A percentile compares a stretch with the other conserved stretches of the same genome.
Conservation (phyloP, 371 early-diverging fungal genomes). For the Mucor sp. region DNA sequence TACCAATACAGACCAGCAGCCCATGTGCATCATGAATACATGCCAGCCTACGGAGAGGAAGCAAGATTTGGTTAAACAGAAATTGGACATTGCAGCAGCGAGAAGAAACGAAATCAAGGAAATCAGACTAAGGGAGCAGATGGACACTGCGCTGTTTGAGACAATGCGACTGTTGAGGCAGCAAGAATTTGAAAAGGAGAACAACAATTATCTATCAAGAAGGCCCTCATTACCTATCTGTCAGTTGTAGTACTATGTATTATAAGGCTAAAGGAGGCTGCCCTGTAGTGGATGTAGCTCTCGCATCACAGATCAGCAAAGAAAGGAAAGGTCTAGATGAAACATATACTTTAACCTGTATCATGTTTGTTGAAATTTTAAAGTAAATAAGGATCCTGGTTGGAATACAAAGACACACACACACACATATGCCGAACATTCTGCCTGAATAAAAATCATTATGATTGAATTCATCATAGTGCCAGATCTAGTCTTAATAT, state of each 20-base stretch:
- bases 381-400: not conserved
- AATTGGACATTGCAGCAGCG: constrained; percentile 17
- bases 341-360: not conserved
- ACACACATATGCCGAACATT: not conserved
- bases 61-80: constrained; percentile 9
- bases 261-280: not conserved
- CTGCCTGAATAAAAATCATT: not conserved
- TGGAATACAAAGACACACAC: not conserved
- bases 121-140: constrained; percentile 11
- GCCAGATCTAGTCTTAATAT: not conserved
- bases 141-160: constrained; percentile 15
- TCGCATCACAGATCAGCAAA: not conserved
- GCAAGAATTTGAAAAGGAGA: constrained; percentile 3
- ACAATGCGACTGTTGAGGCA: constrained; percentile 12
- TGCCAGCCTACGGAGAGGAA: constrained; percentile 2
- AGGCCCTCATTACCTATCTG: not conserved
- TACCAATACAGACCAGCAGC: not conserved
- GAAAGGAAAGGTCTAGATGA: not conserved
- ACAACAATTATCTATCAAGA: not conserved
- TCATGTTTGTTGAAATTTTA: not conserved
- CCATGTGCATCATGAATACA: not conserved
- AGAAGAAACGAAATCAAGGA: constrained; percentile 16
- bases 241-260: not conserved
- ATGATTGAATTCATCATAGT: not conserved
- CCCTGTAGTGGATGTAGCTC: not conserved